These are phyloP conservation scores for Clavaria fumosa DNA, from an alignment of 768 basidiomycete species.

Conservation along the genomic window DNA sequence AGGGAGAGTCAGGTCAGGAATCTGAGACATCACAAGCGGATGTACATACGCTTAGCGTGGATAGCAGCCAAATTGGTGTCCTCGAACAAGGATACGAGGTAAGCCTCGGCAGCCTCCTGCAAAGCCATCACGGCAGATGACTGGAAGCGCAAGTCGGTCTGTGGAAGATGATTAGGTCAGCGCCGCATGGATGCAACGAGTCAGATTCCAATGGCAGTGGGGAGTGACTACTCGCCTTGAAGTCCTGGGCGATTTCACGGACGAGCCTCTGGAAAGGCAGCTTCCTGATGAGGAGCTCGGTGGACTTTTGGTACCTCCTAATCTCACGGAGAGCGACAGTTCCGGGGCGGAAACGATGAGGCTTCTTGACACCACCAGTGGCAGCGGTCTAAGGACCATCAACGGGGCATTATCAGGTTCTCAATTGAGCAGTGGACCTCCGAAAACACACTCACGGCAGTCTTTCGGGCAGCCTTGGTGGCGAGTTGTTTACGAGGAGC, in stretches of 20 bases:
- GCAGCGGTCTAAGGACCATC: constrained; percentile 41
- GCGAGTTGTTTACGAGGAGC: constrained; percentile 91
- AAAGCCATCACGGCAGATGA: constrained; percentile 89
- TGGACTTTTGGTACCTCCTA: constrained; percentile 95
- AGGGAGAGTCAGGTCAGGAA: constrained; percentile 8
- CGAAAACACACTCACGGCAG: too few relatives aligned
- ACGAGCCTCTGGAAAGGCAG: constrained; percentile 98
- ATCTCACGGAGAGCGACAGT: constrained; percentile 99
- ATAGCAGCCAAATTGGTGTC: constrained; percentile 88
- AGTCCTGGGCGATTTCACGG: constrained; percentile 92
- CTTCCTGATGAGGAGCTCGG: constrained; percentile 98
- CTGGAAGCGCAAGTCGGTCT: constrained; percentile 92
- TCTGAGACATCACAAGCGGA: background rate
- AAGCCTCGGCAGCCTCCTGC: constrained; percentile 86
- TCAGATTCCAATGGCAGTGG: too few relatives aligned
- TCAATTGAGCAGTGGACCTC: too few relatives aligned
- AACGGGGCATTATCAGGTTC: too few relatives aligned
- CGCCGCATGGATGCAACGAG: too few relatives aligned
- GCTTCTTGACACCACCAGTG: constrained; percentile 99
- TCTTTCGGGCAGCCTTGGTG: constrained; percentile 90
- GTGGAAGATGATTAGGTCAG: too few relatives aligned
- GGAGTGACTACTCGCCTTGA: constrained; percentile 56
- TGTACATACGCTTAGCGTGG: constrained; percentile 61
- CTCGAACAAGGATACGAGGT: constrained; percentile 75
- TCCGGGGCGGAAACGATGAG: constrained; percentile 92